A percentile compares a stretch with the other conserved stretches of the same genome.
These are phyloP conservation scores for Flaveria linearis DNA, from an alignment of 129 eudicot species.

Conservation along the genomic window DNA sequence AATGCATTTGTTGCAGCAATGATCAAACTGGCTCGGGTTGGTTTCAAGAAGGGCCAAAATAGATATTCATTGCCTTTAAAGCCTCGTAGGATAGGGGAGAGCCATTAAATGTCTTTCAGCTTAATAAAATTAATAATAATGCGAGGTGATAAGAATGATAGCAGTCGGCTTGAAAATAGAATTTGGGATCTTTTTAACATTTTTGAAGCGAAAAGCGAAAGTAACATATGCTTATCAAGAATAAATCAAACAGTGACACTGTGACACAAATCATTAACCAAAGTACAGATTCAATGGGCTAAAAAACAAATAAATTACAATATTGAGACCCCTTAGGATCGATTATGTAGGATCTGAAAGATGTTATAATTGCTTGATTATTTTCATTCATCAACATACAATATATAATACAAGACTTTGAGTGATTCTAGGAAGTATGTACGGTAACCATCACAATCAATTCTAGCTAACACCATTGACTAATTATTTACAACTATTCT, in stretches of 20 bases:
- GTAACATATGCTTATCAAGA: background rate
- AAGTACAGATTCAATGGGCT: background rate
- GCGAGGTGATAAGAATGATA: background rate
- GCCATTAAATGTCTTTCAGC: conserved; percentile 12
- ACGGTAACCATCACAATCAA: no score
- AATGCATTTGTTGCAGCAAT: conserved; percentile 60
- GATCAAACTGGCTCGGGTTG: conserved; percentile 75
- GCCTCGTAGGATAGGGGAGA: conserved; percentile 5
- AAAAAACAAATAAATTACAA: conserved; percentile 18
- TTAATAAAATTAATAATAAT: conserved; percentile 18
- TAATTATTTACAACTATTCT: no score
- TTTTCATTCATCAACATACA: no score
- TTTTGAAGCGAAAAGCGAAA: background rate
- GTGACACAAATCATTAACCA: conserved; percentile 2
- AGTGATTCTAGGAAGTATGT: no score
- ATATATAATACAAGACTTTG: no score
- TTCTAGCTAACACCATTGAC: no score
- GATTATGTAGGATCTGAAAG: no score
- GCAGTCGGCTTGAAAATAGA: background rate
- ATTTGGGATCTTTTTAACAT: background rate
- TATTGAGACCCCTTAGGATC: no score
- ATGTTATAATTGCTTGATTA: no score
- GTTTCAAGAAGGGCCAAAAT: conserved; percentile 62
- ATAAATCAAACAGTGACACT: conserved; percentile 9
- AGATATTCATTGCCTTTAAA: background rate